phyloP scores from a whole-genome alignment of 257 asterid species.

The Petunia axillaris region DNA sequence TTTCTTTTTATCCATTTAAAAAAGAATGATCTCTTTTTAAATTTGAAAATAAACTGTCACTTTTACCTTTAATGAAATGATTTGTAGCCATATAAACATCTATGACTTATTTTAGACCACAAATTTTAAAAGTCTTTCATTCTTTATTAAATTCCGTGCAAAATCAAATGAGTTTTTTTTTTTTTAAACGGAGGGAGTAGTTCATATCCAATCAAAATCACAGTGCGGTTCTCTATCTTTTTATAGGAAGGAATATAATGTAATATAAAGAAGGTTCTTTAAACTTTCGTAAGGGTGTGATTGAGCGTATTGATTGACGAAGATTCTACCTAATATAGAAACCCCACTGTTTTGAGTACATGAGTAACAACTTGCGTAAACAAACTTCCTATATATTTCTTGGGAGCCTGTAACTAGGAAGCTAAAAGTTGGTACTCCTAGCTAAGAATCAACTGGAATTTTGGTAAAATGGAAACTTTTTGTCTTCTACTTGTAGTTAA shows the following conservation, averaged over 20 bases:
- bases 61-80: too few species aligned
- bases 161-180: too few species aligned
- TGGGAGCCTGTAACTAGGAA: constrained; percentile 16
- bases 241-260: background rate
- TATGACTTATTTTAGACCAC: too few species aligned
- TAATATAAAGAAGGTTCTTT: background rate
- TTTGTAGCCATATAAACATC: too few species aligned
- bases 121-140: too few species aligned
- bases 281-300: constrained; percentile 10
- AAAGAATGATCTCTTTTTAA: too few species aligned
- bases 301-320: background rate
- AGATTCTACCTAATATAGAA: constrained; percentile 21
- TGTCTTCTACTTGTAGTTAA: background rate
- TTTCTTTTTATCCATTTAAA: too few species aligned
- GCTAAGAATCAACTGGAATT: constrained; percentile 2
- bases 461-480: background rate
- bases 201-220: too few species aligned
- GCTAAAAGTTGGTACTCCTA: constrained; percentile 14
- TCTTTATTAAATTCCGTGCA: too few species aligned
- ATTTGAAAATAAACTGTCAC: too few species aligned
- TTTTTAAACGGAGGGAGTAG: too few species aligned
- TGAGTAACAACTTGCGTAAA: constrained; percentile 3
- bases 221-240: background rate
- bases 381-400: background rate
- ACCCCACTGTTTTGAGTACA: background rate